Evolutionary conservation across 2,329 filamentous ascomycete genomes (phyloP).

Genomic region (Fusarium anthophilum): DNA sequence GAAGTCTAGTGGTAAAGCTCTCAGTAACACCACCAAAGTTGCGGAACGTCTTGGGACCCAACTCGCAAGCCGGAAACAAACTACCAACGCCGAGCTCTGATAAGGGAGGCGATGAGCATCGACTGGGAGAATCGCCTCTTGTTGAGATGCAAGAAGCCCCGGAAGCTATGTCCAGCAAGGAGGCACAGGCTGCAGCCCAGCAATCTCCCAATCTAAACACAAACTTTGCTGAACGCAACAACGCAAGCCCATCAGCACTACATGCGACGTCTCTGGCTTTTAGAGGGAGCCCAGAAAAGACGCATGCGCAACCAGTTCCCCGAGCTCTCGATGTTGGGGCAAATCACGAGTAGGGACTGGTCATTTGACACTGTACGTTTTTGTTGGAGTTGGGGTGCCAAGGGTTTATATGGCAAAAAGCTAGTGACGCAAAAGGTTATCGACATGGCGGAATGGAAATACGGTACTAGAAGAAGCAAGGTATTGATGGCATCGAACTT

Average conservation of each 20-base stretch:
- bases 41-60: conserved; percentile 43
- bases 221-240: conserved; percentile 16
- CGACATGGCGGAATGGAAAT: conserved; percentile 36
- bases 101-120: conserved; percentile 23
- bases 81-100: conserved; percentile 36
- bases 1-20: conserved; percentile 80
- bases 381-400: conserved; percentile 41
- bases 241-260: conserved; percentile 46
- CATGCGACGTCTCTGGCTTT: conserved; percentile 63
- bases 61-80: conserved; percentile 34
- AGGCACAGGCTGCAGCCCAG: not conserved
- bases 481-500: not conserved
- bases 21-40: conserved; percentile 58
- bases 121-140: conserved; percentile 16
- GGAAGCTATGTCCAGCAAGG: conserved; percentile 3
- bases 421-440: conserved; percentile 21
- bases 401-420: conserved; percentile 37
- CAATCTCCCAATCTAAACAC: conserved; percentile 22
- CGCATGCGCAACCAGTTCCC: conserved; percentile 46
- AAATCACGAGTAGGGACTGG: conserved; percentile 40
- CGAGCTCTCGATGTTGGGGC: conserved; percentile 47
- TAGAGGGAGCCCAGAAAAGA: conserved; percentile 70
- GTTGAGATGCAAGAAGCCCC: conserved; percentile 44
- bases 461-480: conserved; percentile 19
- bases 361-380: conserved; percentile 20